phyloP scores from a whole-genome alignment of 139 green algal genomes.

The Tetraselmis chui region DNA sequence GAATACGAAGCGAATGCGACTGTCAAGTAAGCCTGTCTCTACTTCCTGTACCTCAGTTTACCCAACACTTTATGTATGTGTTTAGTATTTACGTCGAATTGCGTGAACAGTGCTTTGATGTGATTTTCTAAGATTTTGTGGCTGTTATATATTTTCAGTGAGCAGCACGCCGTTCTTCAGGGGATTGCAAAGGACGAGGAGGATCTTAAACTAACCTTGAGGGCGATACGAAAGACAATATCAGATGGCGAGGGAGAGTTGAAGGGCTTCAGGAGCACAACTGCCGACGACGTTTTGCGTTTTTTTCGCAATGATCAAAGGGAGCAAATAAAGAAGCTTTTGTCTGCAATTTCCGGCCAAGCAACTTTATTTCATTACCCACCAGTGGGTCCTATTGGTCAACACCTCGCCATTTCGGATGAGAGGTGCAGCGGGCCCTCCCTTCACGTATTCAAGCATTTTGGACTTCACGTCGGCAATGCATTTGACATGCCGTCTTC shows the following conservation, averaged over 20 bases:
- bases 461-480: too few species aligned
- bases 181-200: not conserved
- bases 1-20: not conserved
- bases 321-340: not conserved
- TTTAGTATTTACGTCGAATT: too few species aligned
- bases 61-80: too few species aligned
- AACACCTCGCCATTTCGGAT: constrained; percentile 23
- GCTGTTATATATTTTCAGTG: not conserved
- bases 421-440: too few species aligned
- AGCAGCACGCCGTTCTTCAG: not conserved
- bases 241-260: not conserved
- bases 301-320: not conserved
- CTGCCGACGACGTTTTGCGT: not conserved
- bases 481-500: too few species aligned
- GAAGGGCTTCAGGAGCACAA: not conserved
- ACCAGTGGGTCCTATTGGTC: constrained; percentile 36
- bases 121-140: too few species aligned
- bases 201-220: not conserved
- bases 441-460: not conserved
- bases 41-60: too few species aligned
- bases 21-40: not conserved
- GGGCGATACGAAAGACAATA: not conserved
- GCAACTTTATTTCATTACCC: constrained; percentile 17
- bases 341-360: constrained; percentile 5
- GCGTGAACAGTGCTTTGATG: too few species aligned